Conservation (phyloP, 2,329 filamentous ascomycete genomes). For the Hyphodiscus sp. region DNA sequence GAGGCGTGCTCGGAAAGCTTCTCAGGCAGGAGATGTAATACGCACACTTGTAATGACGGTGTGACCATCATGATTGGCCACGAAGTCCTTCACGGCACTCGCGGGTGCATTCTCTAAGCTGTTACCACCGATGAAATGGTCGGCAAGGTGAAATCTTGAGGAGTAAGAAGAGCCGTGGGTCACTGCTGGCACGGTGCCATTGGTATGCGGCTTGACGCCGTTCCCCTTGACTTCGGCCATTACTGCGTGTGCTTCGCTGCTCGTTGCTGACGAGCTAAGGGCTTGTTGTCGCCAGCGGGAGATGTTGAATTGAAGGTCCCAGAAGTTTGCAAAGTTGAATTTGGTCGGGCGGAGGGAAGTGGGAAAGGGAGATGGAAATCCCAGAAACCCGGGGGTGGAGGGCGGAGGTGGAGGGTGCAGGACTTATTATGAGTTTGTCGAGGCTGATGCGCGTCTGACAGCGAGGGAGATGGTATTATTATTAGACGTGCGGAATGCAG, state of each 20-base stretch:
- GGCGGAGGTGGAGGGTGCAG: neutral
- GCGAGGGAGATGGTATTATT: neutral
- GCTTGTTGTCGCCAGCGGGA: conserved; percentile 20
- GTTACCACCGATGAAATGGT: conserved; percentile 97
- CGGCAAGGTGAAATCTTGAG: conserved; percentile 73
- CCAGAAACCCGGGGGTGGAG: neutral
- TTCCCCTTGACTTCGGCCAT: conserved; percentile 43
- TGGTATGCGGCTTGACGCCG: conserved; percentile 27
- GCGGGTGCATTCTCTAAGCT: conserved; percentile 72
- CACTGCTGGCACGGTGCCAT: conserved; percentile 40
- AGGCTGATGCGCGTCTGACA: neutral
- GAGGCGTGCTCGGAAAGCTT: neutral
- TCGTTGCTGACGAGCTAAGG: conserved; percentile 25
- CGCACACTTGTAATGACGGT: conserved; percentile 95
- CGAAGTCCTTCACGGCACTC: conserved; percentile 93
- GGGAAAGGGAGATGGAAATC: conserved; percentile 1
- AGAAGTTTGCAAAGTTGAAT: neutral
- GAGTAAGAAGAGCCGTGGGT: conserved; percentile 64
- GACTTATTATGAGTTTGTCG: neutral
- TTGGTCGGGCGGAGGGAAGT: conserved; percentile 4
- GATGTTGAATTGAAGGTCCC: conserved; percentile 3
- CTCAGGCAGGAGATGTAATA: neutral
- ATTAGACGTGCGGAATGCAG: neutral
- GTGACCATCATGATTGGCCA: conserved; percentile 81
- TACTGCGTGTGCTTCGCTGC: conserved; percentile 19